Conservation (phyloP, 768 basidiomycete genomes). For the Clathrus columnatus region DNA sequence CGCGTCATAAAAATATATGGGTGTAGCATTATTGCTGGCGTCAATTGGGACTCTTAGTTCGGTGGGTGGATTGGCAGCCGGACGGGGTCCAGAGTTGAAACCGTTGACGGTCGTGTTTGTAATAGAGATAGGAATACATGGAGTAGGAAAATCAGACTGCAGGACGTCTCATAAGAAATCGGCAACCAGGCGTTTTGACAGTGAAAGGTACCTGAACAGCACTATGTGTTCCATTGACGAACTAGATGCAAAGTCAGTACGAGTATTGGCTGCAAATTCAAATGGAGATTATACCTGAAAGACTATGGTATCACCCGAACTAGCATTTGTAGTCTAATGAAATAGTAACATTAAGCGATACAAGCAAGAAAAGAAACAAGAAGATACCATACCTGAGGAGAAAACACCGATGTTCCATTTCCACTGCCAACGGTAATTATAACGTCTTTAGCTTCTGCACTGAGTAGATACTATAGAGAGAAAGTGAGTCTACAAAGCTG, state of each 20-base stretch:
- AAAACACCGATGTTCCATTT: not conserved
- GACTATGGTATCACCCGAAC: not conserved
- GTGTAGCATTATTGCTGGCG: constrained; percentile 32
- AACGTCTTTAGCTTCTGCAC: not conserved
- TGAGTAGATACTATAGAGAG: not conserved
- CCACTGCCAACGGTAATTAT: not conserved
- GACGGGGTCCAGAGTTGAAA: constrained; percentile 46
- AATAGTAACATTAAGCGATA: not conserved
- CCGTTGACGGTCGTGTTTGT: constrained; percentile 45
- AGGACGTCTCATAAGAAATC: constrained; percentile 4
- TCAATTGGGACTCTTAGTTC: constrained; percentile 37
- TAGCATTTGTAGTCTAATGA: not conserved
- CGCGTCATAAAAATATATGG: constrained; percentile 51
- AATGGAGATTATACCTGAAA: not conserved
- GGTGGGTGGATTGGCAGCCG: constrained; percentile 40
- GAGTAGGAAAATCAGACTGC: constrained; percentile 45
- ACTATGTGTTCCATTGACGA: not conserved
- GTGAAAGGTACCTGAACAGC: not conserved
- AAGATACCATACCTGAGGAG: not conserved
- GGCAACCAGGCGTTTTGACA: not conserved
- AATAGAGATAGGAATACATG: constrained; percentile 44
- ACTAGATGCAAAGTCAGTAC: not conserved
- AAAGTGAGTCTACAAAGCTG: not conserved
- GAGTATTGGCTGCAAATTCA: not conserved
- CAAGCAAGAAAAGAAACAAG: not conserved